Evolutionary conservation across 345 rosid species (phyloP).

Genomic region (Populus tremula): DNA sequence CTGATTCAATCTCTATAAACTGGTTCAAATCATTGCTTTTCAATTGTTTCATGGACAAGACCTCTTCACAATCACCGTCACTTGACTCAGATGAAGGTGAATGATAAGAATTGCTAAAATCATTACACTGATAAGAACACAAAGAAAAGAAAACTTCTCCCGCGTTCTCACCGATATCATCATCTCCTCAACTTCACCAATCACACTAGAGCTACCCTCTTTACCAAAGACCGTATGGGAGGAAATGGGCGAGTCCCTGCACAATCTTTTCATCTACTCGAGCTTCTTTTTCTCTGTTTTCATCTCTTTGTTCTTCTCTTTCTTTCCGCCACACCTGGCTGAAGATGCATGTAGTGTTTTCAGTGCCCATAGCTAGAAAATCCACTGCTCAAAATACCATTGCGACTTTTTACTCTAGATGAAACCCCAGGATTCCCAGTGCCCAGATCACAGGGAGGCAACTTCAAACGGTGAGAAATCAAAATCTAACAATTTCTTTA

Average conservation of each 20-base stretch:
- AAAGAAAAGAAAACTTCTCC: background rate
- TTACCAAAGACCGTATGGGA: background rate
- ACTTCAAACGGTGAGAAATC: background rate
- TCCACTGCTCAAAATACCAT: background rate
- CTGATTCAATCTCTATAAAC: background rate
- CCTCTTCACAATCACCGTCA: slow-evolving; percentile 10
- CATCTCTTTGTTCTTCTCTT: slow-evolving; percentile 16
- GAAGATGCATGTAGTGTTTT: slow-evolving; percentile 2
- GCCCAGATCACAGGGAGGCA: background rate
- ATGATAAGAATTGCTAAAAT: background rate
- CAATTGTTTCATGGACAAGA: background rate
- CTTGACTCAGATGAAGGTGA: slow-evolving; percentile 18
- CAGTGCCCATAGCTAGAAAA: slow-evolving; percentile 12
- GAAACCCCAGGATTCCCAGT: background rate
- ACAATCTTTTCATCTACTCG: slow-evolving; percentile 25
- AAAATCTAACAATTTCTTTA: no score
- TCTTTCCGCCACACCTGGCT: background rate
- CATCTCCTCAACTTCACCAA: slow-evolving; percentile 7
- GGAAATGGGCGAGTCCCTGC: slow-evolving; percentile 13
- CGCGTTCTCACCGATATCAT: slow-evolving; percentile 10
- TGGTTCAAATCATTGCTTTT: background rate
- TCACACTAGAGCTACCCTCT: background rate
- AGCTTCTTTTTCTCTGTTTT: slow-evolving; percentile 15
- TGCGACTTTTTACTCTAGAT: background rate
- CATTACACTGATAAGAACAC: background rate